Evolutionary conservation across 2,329 filamentous ascomycete species (phyloP).

Genomic region (Aspergillus uvarum): DNA sequence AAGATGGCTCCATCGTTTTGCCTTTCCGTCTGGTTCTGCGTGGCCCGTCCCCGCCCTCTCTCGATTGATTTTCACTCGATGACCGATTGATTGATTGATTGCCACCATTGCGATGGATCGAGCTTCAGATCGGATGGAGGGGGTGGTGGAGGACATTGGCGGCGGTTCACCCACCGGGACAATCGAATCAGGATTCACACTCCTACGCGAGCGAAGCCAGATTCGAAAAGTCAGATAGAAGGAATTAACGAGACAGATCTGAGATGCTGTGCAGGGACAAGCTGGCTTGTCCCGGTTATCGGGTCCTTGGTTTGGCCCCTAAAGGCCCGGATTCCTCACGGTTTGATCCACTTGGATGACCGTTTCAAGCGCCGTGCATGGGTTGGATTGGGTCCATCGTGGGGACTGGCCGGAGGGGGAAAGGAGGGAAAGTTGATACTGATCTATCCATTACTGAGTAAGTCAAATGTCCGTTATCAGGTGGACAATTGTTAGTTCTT

Average conservation of each 20-base stretch:
- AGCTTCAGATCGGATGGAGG: not conserved
- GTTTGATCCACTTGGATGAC: constrained; percentile 3
- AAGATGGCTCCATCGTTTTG: too few species aligned
- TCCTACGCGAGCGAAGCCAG: not conserved
- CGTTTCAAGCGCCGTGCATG: constrained; percentile 5
- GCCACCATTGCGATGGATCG: not conserved
- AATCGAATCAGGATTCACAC: not conserved
- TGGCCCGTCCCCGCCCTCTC: not conserved
- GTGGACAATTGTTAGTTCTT: not conserved
- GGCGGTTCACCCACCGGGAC: not conserved
- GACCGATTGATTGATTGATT: not conserved
- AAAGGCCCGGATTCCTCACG: not conserved
- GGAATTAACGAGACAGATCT: not conserved
- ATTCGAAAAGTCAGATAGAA: not conserved
- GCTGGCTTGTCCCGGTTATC: constrained; percentile 2
- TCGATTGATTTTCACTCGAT: not conserved
- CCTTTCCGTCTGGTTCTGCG: not conserved
- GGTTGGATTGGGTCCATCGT: not conserved
- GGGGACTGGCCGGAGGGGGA: not conserved
- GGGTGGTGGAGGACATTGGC: not conserved
- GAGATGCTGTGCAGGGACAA: not conserved
- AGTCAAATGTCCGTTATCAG: not conserved
- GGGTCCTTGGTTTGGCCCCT: constrained; percentile 2
- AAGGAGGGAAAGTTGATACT: not conserved
- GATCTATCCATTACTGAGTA: not conserved